Conservation (phyloP, 345 rosid species). For the Citrus trifoliata region DNA sequence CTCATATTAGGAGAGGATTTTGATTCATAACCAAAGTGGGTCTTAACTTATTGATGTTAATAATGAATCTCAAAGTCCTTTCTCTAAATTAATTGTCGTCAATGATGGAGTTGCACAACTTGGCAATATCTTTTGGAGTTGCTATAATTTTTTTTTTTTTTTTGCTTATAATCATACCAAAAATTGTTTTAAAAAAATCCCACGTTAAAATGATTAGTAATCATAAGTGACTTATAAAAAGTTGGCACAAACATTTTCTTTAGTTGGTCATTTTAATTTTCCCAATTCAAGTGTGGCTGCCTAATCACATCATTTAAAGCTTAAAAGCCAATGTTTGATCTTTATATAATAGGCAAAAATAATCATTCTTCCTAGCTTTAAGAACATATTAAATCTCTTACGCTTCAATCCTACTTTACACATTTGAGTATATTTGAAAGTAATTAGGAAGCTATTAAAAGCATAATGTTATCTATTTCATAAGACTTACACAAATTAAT, state of each 20-base stretch:
- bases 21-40: not conserved
- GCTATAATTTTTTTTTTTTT: not conserved
- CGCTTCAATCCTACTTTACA: not conserved
- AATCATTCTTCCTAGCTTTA: too few relatives aligned
- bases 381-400: too few relatives aligned
- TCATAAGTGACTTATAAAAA: not conserved
- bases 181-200: not conserved
- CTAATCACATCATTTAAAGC: not conserved
- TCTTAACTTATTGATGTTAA: not conserved
- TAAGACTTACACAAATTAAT: too few relatives aligned
- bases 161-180: not conserved
- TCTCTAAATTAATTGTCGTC: not conserved
- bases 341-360: too few relatives aligned
- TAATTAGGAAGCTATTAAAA: too few relatives aligned
- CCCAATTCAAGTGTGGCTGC: not conserved
- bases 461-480: too few relatives aligned
- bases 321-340: not conserved
- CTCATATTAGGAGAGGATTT: fast-evolving
- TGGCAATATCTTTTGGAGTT: not conserved
- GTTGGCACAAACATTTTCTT: not conserved
- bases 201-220: not conserved
- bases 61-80: not conserved
- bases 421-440: not conserved
- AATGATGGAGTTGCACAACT: not conserved
- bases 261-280: not conserved